Base-by-base conservation (phyloP, 1,284 basidiomycete species). In the Ganoderma sp. region DNA sequence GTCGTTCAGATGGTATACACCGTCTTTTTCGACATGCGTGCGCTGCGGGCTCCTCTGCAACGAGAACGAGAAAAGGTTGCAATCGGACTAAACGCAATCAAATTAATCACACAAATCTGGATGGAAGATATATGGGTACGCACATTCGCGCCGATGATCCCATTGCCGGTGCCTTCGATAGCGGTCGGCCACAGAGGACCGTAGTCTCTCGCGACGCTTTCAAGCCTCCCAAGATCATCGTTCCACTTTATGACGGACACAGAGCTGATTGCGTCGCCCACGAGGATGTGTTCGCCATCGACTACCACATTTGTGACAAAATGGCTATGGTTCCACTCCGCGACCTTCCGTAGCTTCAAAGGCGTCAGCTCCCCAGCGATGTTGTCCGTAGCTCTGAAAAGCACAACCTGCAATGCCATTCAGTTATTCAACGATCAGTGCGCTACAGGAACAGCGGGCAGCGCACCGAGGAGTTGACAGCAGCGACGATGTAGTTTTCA, bases 261-360 rank as follows among this genome's bases (percentile, higher is more conserved):
- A 1, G 95, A 96, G 75, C 90, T 88, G 65, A 97, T 88, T 1
- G 91, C 90, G 76, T 98, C 96, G 25, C 94, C 94, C 15, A 91
- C 85, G 19, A 87, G 86, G 63, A 89, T 79, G 69, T 76, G 84
- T 74, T 90, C 80, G 2, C 81, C 83, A 61, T 83, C 83, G 7
- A 84, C 81, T 1, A 84, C 85, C 61, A 91, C 78, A 70, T 83
- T 90, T n/a, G 85, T 88, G 12, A 95, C 87, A 65, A 94, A 75
- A 78, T 96, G 96, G 67, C 91, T 94, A 74, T 93, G 92, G 70
- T 92, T 88, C 88, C 93, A 95, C 45, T 85, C 82, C 0, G 86
- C 80, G 10, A 88, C 73, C 60, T 84, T 81, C 48, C 80, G 74
- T 22, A 94, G 76, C 0, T 74, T 61, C 28, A 72, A 60, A 2